These are phyloP conservation scores for Daldinia vernicosa DNA, from an alignment of 495 filamentous ascomycete species.

Conservation along the genomic window DNA sequence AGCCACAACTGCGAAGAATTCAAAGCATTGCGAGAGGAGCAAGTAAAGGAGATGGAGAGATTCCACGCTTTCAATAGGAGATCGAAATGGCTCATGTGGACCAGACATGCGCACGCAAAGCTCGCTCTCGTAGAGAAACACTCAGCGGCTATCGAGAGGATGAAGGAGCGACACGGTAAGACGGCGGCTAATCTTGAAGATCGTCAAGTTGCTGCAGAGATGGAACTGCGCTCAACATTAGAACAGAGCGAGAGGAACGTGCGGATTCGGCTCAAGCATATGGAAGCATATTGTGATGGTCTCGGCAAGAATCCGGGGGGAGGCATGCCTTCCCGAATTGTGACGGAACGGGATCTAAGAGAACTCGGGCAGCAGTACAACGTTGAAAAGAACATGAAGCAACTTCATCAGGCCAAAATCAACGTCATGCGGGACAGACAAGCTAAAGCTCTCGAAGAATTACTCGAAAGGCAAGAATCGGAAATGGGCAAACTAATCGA, in stretches of 20 bases:
- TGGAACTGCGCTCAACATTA: slow-evolving; percentile 61
- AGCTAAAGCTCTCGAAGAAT: slow-evolving; percentile 71
- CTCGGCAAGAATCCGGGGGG: slow-evolving; percentile 50
- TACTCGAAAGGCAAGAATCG: slow-evolving; percentile 68
- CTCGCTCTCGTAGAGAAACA: slow-evolving; percentile 53
- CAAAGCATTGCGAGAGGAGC: slow-evolving; percentile 59
- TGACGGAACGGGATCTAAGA: slow-evolving; percentile 65
- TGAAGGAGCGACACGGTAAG: slow-evolving; percentile 58
- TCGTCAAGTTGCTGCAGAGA: slow-evolving; percentile 76
- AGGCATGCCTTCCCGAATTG: slow-evolving; percentile 52
- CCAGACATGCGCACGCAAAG: slow-evolving; percentile 54
- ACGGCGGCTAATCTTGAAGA: slow-evolving; percentile 73
- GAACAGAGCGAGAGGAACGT: slow-evolving; percentile 67
- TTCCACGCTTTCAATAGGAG: slow-evolving; percentile 64
- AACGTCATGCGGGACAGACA: slow-evolving; percentile 84
- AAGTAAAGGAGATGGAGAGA: slow-evolving; percentile 66
- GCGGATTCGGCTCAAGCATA: slow-evolving; percentile 74
- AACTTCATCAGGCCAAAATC: slow-evolving; percentile 75
- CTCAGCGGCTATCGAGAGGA: slow-evolving; percentile 54
- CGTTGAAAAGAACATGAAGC: slow-evolving; percentile 72
- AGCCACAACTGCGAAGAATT: slow-evolving; percentile 61
- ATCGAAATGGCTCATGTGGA: slow-evolving; percentile 64
- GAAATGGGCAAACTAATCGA: slow-evolving; percentile 66
- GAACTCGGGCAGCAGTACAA: slow-evolving; percentile 78
- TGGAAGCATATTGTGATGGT: slow-evolving; percentile 80